A percentile compares a stretch with the other conserved stretches of the same genome.
These are phyloP conservation scores for Phytopythium cucurbitacearum DNA, from an alignment of 352 stramenopile genomes.

Conservation along the genomic window DNA sequence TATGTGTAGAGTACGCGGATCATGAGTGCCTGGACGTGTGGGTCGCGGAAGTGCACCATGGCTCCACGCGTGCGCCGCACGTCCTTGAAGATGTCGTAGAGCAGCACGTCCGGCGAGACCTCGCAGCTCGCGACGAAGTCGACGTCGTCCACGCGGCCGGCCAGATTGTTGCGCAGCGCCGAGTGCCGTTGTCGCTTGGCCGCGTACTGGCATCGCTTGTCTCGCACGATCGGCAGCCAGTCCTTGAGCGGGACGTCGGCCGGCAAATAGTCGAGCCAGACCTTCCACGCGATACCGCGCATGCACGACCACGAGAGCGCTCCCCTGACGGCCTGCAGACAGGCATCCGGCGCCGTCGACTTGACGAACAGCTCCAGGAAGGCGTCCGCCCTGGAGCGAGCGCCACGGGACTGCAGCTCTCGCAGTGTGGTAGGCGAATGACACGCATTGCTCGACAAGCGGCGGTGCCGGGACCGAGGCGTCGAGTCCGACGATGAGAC, in stretches of 20 bases:
- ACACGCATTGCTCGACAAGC: conserved; percentile 32
- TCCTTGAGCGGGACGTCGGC: conserved; percentile 34
- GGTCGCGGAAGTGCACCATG: conserved; percentile 56
- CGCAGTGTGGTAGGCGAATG: conserved; percentile 33
- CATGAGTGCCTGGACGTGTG: conserved; percentile 44
- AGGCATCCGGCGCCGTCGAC: conserved; percentile 41
- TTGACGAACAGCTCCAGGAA: conserved; percentile 73
- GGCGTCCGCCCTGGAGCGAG: conserved; percentile 48
- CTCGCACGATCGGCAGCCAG: conserved; percentile 27
- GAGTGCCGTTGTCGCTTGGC: conserved; percentile 16
- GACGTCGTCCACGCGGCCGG: not conserved
- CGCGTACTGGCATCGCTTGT: conserved; percentile 48
- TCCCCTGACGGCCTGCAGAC: conserved; percentile 50
- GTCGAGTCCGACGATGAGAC: conserved; percentile 1
- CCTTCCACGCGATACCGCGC: conserved; percentile 62
- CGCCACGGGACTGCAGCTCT: conserved; percentile 59
- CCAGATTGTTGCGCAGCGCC: not conserved
- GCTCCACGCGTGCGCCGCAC: conserved; percentile 55
- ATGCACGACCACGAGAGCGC: conserved; percentile 71
- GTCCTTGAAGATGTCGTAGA: conserved; percentile 75
- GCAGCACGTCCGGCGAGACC: conserved; percentile 34
- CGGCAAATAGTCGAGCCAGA: conserved; percentile 64
- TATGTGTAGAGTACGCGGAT: conserved; percentile 73
- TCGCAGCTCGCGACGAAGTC: conserved; percentile 59
- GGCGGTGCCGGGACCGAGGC: conserved; percentile 11